phyloP scores from a whole-genome alignment of 1,284 basidiomycete species.

The Gomphus sp. region DNA sequence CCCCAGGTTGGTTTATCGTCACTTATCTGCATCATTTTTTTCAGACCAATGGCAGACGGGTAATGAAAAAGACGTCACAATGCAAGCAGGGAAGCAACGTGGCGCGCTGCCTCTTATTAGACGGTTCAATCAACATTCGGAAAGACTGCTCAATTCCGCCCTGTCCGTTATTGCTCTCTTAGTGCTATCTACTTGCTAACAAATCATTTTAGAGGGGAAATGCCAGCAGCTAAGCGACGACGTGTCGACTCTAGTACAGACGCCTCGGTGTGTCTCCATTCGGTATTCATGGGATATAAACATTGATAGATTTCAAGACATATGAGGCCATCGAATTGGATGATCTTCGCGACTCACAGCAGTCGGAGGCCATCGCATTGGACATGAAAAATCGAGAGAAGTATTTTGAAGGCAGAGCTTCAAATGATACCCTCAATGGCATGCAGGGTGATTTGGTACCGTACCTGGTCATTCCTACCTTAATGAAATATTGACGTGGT shows the following conservation, averaged over 20 bases:
- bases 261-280: slow-evolving; percentile 15
- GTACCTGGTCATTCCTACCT: not conserved
- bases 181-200: slow-evolving; percentile 1
- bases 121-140: slow-evolving; percentile 96
- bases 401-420: slow-evolving; percentile 57
- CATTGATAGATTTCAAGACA: not conserved
- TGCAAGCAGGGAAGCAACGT: slow-evolving; percentile 88
- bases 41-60: slow-evolving; percentile 47
- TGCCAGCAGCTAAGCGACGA: slow-evolving; percentile 48
- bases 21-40: not conserved
- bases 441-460: not conserved
- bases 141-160: slow-evolving; percentile 73
- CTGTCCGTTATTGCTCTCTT: slow-evolving; percentile 35
- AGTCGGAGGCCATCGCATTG: slow-evolving; percentile 62
- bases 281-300: not conserved
- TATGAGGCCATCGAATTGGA: slow-evolving; percentile 59
- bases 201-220: slow-evolving; percentile 39
- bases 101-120: slow-evolving; percentile 88
- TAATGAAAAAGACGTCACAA: slow-evolving; percentile 85
- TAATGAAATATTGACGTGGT: not conserved
- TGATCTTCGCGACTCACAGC: slow-evolving; percentile 68
- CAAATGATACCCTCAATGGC: slow-evolving; percentile 1
- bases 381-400: slow-evolving; percentile 76
- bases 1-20: slow-evolving; percentile 22
- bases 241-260: slow-evolving; percentile 28